Conservation (phyloP, 495 filamentous ascomycete species). For the Talaromyces proteolyticus region DNA sequence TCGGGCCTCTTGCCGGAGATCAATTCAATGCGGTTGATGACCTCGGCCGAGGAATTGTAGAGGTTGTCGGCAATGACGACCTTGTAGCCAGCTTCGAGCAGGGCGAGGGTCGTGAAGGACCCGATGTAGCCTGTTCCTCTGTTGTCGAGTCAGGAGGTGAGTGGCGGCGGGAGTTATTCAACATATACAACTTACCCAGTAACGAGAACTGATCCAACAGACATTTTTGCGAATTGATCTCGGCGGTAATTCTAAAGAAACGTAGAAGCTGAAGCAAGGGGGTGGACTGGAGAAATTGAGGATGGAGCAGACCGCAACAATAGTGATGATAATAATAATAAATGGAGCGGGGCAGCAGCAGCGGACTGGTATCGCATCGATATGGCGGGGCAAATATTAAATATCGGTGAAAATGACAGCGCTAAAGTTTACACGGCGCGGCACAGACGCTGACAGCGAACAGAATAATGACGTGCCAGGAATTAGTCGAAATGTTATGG, state of each 20-base stretch:
- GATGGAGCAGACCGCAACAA: background rate
- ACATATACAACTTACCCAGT: conserved; percentile 70
- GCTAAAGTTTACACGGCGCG: no score
- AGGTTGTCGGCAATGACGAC: conserved; percentile 94
- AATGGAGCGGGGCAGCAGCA: no score
- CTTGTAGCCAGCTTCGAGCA: conserved; percentile 90
- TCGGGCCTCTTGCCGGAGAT: conserved; percentile 83
- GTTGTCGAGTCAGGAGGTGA: conserved; percentile 11
- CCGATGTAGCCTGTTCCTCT: conserved; percentile 99
- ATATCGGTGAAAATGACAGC: no score
- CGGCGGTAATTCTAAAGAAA: no score
- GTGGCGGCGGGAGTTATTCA: no score
- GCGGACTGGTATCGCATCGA: no score
- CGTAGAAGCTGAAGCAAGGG: conserved; percentile 2
- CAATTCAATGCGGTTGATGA: conserved; percentile 85
- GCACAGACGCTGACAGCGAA: no score
- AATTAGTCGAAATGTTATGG: no score
- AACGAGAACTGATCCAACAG: conserved; percentile 80
- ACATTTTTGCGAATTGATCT: conserved; percentile 46
- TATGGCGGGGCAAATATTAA: no score
- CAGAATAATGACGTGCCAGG: no score
- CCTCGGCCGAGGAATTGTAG: conserved; percentile 89
- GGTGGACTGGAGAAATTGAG: background rate
- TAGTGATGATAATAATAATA: no score
- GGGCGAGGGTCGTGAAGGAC: conserved; percentile 89